phyloP scores from a whole-genome alignment of 2,329 filamentous ascomycete genomes.

The Penicillium sp. region DNA sequence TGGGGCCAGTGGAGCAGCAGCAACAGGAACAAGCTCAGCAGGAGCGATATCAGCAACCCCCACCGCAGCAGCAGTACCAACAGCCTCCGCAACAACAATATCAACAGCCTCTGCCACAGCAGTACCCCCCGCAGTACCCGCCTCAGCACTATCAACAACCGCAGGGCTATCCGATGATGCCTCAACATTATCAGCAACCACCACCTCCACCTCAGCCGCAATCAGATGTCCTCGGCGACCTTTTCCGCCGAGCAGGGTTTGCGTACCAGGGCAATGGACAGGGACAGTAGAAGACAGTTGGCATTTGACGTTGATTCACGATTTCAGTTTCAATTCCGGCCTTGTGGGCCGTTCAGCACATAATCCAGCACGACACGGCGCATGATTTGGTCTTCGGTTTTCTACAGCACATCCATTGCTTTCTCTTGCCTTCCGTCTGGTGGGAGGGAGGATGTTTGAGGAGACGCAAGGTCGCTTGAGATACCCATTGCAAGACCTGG shows the following conservation, averaged over 20 bases:
- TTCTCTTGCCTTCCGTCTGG: not conserved
- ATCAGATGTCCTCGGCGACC: slow-evolving; percentile 47
- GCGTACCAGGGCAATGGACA: slow-evolving; percentile 36
- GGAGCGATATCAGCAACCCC: slow-evolving; percentile 17
- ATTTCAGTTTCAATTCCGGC: not conserved
- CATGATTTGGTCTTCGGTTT: slow-evolving; percentile 20
- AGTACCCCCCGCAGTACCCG: slow-evolving; percentile 21
- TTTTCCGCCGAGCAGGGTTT: slow-evolving; percentile 53
- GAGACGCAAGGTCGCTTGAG: slow-evolving; percentile 27
- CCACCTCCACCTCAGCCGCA: slow-evolving; percentile 27
- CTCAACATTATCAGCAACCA: slow-evolving; percentile 14
- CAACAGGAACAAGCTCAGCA: slow-evolving; percentile 14
- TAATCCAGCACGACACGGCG: slow-evolving; percentile 16
- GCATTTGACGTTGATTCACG: not conserved
- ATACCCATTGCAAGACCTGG: slow-evolving; percentile 30
- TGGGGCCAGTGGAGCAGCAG: slow-evolving; percentile 31
- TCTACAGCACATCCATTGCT: slow-evolving; percentile 9
- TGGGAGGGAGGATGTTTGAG: not conserved
- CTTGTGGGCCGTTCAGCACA: not conserved
- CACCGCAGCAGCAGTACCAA: slow-evolving; percentile 2
- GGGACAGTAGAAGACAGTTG: slow-evolving; percentile 16
- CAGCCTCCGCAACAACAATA: slow-evolving; percentile 20
- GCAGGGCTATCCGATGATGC: slow-evolving; percentile 8
- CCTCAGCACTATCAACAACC: slow-evolving; percentile 19
- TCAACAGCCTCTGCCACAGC: slow-evolving; percentile 24